phyloP scores from a whole-genome alignment of 441 rosid genomes.

The Hura crepitans region DNA sequence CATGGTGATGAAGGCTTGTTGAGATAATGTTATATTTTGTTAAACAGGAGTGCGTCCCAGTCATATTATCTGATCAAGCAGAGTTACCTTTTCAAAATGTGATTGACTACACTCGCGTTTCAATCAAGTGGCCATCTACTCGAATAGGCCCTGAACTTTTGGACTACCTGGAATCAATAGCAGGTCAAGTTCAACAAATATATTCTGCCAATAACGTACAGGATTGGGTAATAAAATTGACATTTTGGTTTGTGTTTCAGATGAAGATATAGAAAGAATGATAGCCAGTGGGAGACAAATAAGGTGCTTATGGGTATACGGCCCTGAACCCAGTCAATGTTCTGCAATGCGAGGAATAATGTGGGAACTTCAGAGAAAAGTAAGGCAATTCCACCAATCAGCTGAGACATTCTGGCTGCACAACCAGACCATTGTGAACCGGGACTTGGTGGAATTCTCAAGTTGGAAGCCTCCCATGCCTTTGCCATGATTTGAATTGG shows the following conservation, averaged over 20 bases:
- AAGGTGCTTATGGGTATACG: conserved; percentile 76
- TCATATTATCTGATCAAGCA: conserved; percentile 76
- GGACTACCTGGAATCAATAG: conserved; percentile 77
- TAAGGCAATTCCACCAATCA: conserved; percentile 82
- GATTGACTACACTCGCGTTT: conserved; percentile 63
- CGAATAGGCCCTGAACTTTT: conserved; percentile 67
- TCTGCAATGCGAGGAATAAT: conserved; percentile 74
- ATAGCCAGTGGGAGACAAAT: conserved; percentile 65
- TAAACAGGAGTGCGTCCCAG: conserved; percentile 91
- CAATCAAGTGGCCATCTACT: conserved; percentile 92
- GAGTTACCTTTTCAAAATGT: conserved; percentile 92
- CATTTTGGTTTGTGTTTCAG: conserved; percentile 35
- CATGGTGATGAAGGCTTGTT: background rate
- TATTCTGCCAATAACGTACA: background rate
- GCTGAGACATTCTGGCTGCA: conserved; percentile 95
- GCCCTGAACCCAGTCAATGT: conserved; percentile 58
- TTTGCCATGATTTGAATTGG: conserved; percentile 44
- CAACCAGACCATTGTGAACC: conserved; percentile 62
- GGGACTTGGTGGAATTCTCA: conserved; percentile 61
- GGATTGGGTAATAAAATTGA: background rate
- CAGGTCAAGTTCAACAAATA: conserved; percentile 40
- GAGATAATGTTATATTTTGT: conserved; percentile 12
- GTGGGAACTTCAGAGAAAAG: conserved; percentile 96
- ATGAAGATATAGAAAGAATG: conserved; percentile 61
- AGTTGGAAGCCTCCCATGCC: conserved; percentile 77